phyloP scores from a whole-genome alignment of 371 early-diverging fungal species.

The Mucor saturninus region DNA sequence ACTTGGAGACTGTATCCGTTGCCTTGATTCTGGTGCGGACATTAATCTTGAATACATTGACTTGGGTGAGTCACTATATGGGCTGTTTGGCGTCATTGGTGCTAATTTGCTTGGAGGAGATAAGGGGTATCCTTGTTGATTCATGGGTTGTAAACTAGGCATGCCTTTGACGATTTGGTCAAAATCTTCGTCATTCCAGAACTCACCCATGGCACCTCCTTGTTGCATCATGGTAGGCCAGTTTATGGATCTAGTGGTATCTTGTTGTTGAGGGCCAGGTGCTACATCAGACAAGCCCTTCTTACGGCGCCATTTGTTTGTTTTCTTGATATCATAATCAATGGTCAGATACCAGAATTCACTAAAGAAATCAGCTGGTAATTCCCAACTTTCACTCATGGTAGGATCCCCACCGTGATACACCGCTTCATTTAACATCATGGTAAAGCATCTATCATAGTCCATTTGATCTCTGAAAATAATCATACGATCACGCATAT shows the following conservation, averaged over 20 bases:
- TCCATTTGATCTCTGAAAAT: conserved; percentile 59
- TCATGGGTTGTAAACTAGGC: conserved; percentile 15
- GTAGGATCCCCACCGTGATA: conserved; percentile 63
- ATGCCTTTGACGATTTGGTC: conserved; percentile 15
- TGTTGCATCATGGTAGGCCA: background rate
- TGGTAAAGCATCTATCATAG: conserved; percentile 60
- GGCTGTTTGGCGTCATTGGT: background rate
- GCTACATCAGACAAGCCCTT: conserved; percentile 48
- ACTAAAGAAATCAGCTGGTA: conserved; percentile 58
- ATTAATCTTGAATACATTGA: conserved; percentile 15
- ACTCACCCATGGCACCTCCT: background rate
- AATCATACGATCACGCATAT: conserved; percentile 67
- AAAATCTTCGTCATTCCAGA: conserved; percentile 18
- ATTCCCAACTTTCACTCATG: conserved; percentile 57
- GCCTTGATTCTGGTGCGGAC: conserved; percentile 12
- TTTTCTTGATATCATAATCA: conserved; percentile 39
- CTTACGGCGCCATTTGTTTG: conserved; percentile 44
- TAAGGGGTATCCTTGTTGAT: conserved; percentile 7
- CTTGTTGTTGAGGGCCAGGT: background rate
- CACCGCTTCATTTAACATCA: conserved; percentile 54
- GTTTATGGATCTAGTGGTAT: background rate
- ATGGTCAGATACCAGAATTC: conserved; percentile 56
- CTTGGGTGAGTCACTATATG: background rate
- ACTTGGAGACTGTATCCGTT: background rate
- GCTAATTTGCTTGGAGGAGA: conserved; percentile 7